phyloP scores from a whole-genome alignment of 164 flowering plant genomes.

The Amborella trichopoda region DNA sequence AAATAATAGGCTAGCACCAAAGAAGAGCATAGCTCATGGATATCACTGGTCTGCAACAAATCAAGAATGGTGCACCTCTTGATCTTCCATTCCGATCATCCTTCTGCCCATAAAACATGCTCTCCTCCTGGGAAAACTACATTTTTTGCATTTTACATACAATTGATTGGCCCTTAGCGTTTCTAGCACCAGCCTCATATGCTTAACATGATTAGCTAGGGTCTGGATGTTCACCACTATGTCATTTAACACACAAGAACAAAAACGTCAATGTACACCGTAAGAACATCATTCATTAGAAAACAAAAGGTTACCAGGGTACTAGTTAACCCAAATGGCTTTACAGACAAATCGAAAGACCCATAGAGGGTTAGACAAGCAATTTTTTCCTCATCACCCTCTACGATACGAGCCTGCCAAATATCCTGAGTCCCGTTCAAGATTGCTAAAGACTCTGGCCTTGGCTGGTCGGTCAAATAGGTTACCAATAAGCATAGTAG shows the following conservation, averaged over 20 bases:
- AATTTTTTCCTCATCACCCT: not conserved
- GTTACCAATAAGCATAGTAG: conserved; percentile 4
- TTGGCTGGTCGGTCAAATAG: not conserved
- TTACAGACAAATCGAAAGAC: conserved; percentile 3
- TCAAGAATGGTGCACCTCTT: no score
- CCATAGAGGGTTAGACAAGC: not conserved
- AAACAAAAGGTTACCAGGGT: conserved; percentile 1
- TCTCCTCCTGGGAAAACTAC: no score
- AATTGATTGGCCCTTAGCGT: no score
- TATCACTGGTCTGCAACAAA: no score
- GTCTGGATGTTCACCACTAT: no score
- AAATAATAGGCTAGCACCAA: no score
- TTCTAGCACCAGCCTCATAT: no score
- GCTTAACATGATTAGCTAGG: no score
- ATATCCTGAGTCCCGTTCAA: conserved; percentile 7
- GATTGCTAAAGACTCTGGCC: conserved; percentile 14
- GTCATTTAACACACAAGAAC: not conserved
- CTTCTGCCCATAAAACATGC: no score
- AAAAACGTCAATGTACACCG: not conserved
- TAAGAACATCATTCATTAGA: not conserved
- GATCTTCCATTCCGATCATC: no score
- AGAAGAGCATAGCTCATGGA: no score
- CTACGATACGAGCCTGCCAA: conserved; percentile 2
- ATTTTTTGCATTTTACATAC: no score
- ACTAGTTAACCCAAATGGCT: conserved; percentile 6